A percentile compares a stretch with the other conserved stretches of the same genome.
These are phyloP conservation scores for Lathyrus sativus DNA, from an alignment of 306 rosid species.

Conservation along the genomic window DNA sequence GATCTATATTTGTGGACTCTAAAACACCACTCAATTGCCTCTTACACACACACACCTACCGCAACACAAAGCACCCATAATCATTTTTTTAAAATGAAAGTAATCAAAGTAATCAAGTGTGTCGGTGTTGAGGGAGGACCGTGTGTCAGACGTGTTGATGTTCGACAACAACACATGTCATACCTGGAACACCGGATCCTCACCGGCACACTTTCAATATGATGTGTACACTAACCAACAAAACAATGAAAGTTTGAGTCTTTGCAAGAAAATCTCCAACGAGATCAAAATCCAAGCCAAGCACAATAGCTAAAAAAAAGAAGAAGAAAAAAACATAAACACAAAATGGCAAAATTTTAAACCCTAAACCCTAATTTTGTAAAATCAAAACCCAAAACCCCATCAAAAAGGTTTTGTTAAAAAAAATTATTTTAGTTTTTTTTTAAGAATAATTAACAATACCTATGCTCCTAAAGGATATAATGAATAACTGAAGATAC, in stretches of 20 bases:
- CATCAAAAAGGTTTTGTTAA: background rate
- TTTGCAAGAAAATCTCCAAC: constrained; percentile 5
- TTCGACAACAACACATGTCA: no score
- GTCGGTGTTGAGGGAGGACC: no score
- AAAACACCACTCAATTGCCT: no score
- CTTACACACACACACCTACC: no score
- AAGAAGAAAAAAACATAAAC: background rate
- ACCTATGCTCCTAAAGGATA: background rate
- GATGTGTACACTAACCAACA: no score
- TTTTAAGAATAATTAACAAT: background rate
- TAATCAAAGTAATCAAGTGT: no score
- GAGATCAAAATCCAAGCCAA: background rate
- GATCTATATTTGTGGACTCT: no score
- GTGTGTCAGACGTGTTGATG: no score
- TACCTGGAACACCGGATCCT: no score
- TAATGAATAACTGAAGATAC: background rate
- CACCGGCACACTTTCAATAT: no score
- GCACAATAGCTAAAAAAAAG: background rate
- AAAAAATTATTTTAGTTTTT: background rate
- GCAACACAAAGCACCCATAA: no score
- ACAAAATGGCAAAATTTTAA: background rate
- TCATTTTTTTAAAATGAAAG: no score
- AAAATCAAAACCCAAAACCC: constrained; percentile 14
- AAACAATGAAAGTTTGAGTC: background rate
- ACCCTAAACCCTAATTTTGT: background rate